Percentiles rank a stretch among this genome's conserved stretches.
These are phyloP conservation scores for Hondaea fermentalgiana DNA, from an alignment of 108 stramenopile genomes.

Conservation along the genomic window DNA sequence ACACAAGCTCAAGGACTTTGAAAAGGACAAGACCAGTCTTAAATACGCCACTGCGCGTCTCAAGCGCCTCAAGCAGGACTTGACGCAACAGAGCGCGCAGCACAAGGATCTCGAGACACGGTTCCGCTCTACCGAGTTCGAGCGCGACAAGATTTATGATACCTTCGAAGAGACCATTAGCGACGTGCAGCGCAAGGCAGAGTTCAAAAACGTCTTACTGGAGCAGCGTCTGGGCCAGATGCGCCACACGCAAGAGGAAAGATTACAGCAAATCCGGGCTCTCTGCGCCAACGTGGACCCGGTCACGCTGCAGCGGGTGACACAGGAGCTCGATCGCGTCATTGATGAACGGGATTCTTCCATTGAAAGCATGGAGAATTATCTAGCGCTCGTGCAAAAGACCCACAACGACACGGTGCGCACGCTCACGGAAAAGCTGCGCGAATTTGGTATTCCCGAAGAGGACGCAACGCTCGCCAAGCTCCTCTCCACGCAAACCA, in stretches of 20 bases:
- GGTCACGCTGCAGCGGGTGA: constrained; percentile 24
- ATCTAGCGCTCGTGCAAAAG: constrained; percentile 39
- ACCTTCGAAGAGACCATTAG: constrained; percentile 41
- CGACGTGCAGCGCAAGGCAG: constrained; percentile 37
- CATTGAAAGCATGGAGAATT: constrained; percentile 37
- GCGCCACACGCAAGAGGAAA: constrained; percentile 32
- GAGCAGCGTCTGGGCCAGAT: constrained; percentile 38
- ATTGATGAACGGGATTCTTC: constrained; percentile 25
- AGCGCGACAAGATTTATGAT: constrained; percentile 49
- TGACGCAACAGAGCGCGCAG: neutral
- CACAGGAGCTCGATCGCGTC: constrained; percentile 28
- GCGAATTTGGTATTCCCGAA: constrained; percentile 38
- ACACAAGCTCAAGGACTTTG: constrained; percentile 39
- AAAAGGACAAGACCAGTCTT: constrained; percentile 48
- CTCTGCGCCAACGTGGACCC: constrained; percentile 41
- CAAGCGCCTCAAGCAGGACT: constrained; percentile 26
- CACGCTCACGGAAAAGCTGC: constrained; percentile 36
- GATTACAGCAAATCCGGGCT: constrained; percentile 29
- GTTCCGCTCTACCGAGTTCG: constrained; percentile 25
- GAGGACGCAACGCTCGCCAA: constrained; percentile 38
- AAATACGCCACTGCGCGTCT: constrained; percentile 44
- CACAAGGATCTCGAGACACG: constrained; percentile 30
- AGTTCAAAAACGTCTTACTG: constrained; percentile 37
- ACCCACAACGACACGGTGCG: constrained; percentile 52
- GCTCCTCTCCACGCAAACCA: constrained; percentile 27